A percentile compares a stretch with the other conserved stretches of the same genome.
phyloP scores from a whole-genome alignment of 768 basidiomycete genomes.

The Rubroboletus pulcherrimus region DNA sequence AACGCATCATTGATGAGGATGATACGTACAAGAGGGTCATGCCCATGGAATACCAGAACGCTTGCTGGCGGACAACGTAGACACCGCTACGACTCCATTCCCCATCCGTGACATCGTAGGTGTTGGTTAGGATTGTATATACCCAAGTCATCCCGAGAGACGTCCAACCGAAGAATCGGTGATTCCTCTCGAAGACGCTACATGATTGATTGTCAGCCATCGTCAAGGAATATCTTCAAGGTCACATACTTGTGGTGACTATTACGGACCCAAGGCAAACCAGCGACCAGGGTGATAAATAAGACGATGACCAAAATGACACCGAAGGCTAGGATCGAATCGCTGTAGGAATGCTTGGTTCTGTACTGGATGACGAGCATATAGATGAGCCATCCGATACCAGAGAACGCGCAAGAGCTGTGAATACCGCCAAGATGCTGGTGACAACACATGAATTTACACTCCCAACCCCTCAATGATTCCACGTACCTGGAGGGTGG shows the following conservation, averaged over 20 bases:
- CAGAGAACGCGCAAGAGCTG: slow-evolving; percentile 69
- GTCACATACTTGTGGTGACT: slow-evolving; percentile 69
- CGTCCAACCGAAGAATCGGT: slow-evolving; percentile 76
- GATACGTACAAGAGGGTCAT: slow-evolving; percentile 67
- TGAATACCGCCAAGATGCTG: slow-evolving; percentile 81
- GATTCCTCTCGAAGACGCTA: slow-evolving; percentile 77
- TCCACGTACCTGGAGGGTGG: slow-evolving; percentile 55
- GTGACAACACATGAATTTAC: slow-evolving; percentile 6
- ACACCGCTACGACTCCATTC: slow-evolving; percentile 56
- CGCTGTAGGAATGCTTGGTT: slow-evolving; percentile 45
- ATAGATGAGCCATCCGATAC: slow-evolving; percentile 64
- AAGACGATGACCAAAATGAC: slow-evolving; percentile 55
- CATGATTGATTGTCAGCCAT: neutral
- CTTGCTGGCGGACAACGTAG: slow-evolving; percentile 60
- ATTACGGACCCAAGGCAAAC: slow-evolving; percentile 78
- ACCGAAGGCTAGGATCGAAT: slow-evolving; percentile 58
- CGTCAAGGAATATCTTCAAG: neutral
- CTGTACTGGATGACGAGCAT: slow-evolving; percentile 57
- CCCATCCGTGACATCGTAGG: slow-evolving; percentile 51
- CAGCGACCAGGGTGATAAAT: slow-evolving; percentile 57
- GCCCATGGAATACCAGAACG: slow-evolving; percentile 71
- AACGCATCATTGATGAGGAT: neutral
- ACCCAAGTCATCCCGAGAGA: slow-evolving; percentile 57
- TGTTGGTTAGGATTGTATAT: slow-evolving; percentile 64
- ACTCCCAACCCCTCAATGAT: neutral